A percentile compares a stretch with the other conserved stretches of the same genome.
These are phyloP conservation scores for Cutaneotrichosporon cutaneum DNA, from an alignment of 1,284 basidiomycete genomes.

Conservation along the genomic window DNA sequence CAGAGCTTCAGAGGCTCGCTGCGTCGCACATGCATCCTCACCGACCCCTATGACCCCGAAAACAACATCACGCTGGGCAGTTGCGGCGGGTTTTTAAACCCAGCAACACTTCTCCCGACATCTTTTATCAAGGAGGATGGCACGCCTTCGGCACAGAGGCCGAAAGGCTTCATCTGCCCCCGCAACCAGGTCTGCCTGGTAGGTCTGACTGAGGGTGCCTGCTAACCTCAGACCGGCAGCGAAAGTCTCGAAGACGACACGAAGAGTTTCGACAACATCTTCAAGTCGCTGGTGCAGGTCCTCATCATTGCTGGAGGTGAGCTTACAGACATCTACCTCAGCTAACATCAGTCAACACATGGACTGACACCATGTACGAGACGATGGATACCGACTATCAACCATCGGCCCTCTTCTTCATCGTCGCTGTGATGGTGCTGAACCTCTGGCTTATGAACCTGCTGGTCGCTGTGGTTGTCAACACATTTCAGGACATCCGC, in stretches of 20 bases:
- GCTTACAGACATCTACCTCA: slow-evolving; percentile 12
- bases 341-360: slow-evolving; percentile 49
- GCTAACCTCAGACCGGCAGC: slow-evolving; percentile 8
- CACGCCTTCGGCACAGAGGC: slow-evolving; percentile 55
- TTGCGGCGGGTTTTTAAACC: slow-evolving; percentile 77
- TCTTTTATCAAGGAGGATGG: slow-evolving; percentile 34
- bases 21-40: slow-evolving; percentile 58
- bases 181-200: slow-evolving; percentile 74
- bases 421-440: slow-evolving; percentile 75
- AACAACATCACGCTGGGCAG: slow-evolving; percentile 39
- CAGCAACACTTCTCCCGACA: slow-evolving; percentile 54
- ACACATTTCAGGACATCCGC: slow-evolving; percentile 87
- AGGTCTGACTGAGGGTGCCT: slow-evolving; percentile 28
- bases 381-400: slow-evolving; percentile 93
- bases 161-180: slow-evolving; percentile 81
- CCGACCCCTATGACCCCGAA: slow-evolving; percentile 49
- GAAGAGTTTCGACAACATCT: slow-evolving; percentile 88
- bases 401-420: slow-evolving; percentile 82
- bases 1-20: slow-evolving; percentile 85
- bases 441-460: slow-evolving; percentile 95
- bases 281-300: slow-evolving; percentile 77
- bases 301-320: slow-evolving; percentile 80
- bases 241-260: slow-evolving; percentile 68
- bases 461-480: slow-evolving; percentile 94
- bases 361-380: slow-evolving; percentile 73